These are phyloP conservation scores for Phaeosphaeriaceae sp. DNA, from an alignment of 2,329 filamentous ascomycete species.

Conservation along the genomic window DNA sequence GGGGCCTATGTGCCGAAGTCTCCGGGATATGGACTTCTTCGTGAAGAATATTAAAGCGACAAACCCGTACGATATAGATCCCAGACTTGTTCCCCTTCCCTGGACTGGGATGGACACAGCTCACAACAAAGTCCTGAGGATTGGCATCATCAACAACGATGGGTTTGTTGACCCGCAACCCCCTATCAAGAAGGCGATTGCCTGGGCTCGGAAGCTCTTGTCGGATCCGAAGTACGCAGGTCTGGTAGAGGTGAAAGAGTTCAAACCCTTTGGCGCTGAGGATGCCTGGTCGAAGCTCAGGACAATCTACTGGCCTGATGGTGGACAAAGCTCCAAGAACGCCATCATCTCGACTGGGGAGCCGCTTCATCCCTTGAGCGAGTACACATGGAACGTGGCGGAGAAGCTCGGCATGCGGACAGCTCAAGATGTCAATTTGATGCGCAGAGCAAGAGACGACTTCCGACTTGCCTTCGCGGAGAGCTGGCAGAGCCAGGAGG, in stretches of 20 bases:
- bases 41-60: conserved; percentile 12
- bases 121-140: conserved; percentile 38
- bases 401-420: conserved; percentile 13
- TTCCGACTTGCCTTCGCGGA: conserved; percentile 19
- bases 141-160: conserved; percentile 54
- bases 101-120: conserved; percentile 26
- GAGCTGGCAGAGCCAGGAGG: conserved; percentile 22
- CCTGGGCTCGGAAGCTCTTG: conserved; percentile 40
- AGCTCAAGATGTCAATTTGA: conserved; percentile 17
- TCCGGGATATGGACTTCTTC: conserved; percentile 26
- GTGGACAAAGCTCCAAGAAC: conserved; percentile 40
- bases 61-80: conserved; percentile 24
- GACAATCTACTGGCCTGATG: conserved; percentile 57
- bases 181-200: conserved; percentile 44
- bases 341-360: conserved; percentile 51
- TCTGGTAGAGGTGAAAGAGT: conserved; percentile 45
- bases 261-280: conserved; percentile 38
- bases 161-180: conserved; percentile 49
- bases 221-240: conserved; percentile 4
- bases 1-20: conserved; percentile 24
- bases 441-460: conserved; percentile 16
- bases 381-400: conserved; percentile 24
- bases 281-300: conserved; percentile 44
- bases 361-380: conserved; percentile 53
- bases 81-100: conserved; percentile 21